These are phyloP conservation scores for Tolypocladium endophyticum DNA, from an alignment of 2,329 filamentous ascomycete genomes.

Conservation along the genomic window DNA sequence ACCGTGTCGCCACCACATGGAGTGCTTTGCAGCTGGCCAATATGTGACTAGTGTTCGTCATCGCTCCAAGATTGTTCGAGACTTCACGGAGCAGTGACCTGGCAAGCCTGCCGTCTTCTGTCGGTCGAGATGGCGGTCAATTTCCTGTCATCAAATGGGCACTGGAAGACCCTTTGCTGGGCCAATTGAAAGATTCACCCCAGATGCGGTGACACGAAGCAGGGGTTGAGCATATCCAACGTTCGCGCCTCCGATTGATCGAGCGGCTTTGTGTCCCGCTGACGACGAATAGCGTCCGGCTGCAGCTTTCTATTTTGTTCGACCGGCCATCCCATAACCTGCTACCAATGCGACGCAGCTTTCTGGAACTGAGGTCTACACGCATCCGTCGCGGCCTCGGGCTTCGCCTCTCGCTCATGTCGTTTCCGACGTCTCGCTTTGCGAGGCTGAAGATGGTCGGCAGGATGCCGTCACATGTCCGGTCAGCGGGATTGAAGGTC, in stretches of 20 bases:
- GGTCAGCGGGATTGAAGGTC: not conserved
- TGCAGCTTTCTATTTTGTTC: not conserved
- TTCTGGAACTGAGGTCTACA: not conserved
- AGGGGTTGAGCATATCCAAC: not conserved
- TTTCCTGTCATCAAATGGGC: not conserved
- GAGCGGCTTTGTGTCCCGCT: not conserved
- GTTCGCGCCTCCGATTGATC: not conserved
- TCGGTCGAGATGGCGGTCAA: not conserved
- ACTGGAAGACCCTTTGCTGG: not conserved
- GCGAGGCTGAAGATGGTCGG: not conserved
- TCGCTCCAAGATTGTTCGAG: not conserved
- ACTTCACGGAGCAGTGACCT: not conserved
- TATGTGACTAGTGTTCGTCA: too few species aligned
- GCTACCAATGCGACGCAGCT: not conserved
- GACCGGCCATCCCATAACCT: not conserved
- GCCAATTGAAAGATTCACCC: not conserved
- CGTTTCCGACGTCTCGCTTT: not conserved
- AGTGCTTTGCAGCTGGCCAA: not conserved
- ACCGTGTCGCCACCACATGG: not conserved
- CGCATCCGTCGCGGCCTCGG: not conserved
- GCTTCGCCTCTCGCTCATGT: not conserved
- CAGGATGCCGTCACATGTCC: not conserved
- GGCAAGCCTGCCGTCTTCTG: not conserved
- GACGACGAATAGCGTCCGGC: not conserved
- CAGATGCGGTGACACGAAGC: not conserved